Base-by-base conservation (phyloP, 345 rosid species). In the Syzygium aromaticum region DNA sequence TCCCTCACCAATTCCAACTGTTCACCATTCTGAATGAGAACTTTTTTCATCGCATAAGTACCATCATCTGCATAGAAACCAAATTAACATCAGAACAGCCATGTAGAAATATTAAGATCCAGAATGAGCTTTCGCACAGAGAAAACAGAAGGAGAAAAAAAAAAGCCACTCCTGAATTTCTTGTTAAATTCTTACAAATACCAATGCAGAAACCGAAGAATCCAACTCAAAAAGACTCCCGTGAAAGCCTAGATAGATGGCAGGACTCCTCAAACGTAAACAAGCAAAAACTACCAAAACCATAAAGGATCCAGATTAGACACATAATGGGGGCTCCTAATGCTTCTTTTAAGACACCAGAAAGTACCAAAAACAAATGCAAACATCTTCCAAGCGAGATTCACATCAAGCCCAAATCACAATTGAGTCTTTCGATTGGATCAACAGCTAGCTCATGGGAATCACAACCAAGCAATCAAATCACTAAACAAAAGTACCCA, bases 31-130 rank as follows among this genome's bases (percentile, higher is more conserved):
- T 98, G 99, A 89, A 98, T 94, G 61, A 98, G 94, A 84, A 98
- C 99, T 92, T 97, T 97, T 95, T 97, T 97, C 98, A 97, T 94
- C 40, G 99, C 99, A 67, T 95, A 98, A 64, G 95, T 95, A 84
- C 98, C 98, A 94, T 95, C 98, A 87, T 90, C 99, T 98, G 91
- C 93, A 90, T 54, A 73, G 14, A 73, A 73, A 38, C 80, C 27
- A 10, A 73, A 10, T 73, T 73, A 73, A 38, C 80, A 2, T 38
- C 49, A 73, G 80, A 19, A 73, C 49, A 33, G 38, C 49, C 25
- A 73, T 19, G 25, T 38, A 19, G 15, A 73, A 38, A 19, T 73
- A 73, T 38, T 73, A 73, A 73, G 49, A 73, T 10, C 82, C 49
- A 5, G 82, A 33, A 33, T 38, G 82, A 73, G 46, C 21, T 73